A percentile compares a stretch with the other conserved stretches of the same genome.
These are phyloP conservation scores for Myxozyma geophila DNA, from an alignment of 805 yeast species.

Conservation along the genomic window DNA sequence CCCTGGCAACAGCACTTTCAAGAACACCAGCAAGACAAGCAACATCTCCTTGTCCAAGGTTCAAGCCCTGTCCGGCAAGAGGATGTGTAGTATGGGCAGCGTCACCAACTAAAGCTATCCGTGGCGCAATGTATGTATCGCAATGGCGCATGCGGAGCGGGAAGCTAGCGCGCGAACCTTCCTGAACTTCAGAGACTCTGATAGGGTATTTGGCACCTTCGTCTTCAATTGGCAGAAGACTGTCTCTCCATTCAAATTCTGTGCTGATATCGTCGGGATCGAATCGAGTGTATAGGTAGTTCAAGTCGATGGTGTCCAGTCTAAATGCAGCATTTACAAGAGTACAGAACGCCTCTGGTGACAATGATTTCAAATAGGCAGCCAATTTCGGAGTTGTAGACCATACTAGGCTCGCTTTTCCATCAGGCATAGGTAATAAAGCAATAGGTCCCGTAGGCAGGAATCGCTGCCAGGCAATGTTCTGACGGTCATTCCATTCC, in stretches of 20 bases:
- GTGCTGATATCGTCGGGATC: slow-evolving; percentile 55
- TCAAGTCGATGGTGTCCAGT: slow-evolving; percentile 75
- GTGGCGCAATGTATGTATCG: slow-evolving; percentile 79
- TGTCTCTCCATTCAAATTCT: slow-evolving; percentile 75
- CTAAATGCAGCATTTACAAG: slow-evolving; percentile 86
- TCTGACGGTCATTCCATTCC: slow-evolving; percentile 69
- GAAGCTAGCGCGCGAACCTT: slow-evolving; percentile 77
- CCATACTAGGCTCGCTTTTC: slow-evolving; percentile 93
- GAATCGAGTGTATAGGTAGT: slow-evolving; percentile 55
- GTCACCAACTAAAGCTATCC: slow-evolving; percentile 94
- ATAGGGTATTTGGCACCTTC: slow-evolving; percentile 70
- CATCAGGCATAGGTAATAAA: slow-evolving; percentile 82
- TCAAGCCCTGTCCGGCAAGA: slow-evolving; percentile 95
- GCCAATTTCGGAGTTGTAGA: slow-evolving; percentile 79
- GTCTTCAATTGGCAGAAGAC: slow-evolving; percentile 50
- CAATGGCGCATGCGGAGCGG: slow-evolving; percentile 90
- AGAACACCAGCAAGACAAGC: slow-evolving; percentile 68
- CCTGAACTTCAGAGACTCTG: slow-evolving; percentile 61
- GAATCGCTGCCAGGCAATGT: slow-evolving; percentile 92
- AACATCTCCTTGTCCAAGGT: slow-evolving; percentile 96
- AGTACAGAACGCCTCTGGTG: slow-evolving; percentile 65
- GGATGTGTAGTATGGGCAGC: slow-evolving; percentile 99
- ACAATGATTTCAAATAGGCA: slow-evolving; percentile 59
- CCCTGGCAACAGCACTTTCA: slow-evolving; percentile 72
- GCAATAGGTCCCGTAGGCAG: slow-evolving; percentile 93